Percentiles rank a stretch among this genome's conserved stretches.
phyloP scores from a whole-genome alignment of 495 filamentous ascomycete species.

The Lophiotrema nucula region DNA sequence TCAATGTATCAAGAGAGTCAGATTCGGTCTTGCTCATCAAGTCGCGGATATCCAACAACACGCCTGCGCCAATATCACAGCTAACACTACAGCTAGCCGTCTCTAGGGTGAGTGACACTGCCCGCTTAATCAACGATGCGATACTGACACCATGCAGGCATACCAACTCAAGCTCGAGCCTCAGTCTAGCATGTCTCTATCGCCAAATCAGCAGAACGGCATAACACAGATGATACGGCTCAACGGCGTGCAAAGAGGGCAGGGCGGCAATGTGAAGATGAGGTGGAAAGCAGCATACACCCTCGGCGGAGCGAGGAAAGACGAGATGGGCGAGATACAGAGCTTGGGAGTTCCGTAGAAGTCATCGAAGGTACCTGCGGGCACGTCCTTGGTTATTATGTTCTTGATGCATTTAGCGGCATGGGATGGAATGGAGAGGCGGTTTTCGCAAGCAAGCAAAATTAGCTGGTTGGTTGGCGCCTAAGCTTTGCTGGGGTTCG shows the following conservation, averaged over 20 bases:
- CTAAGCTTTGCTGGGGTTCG: too few relatives aligned
- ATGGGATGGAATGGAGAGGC: not conserved
- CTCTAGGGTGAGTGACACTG: conserved; percentile 66
- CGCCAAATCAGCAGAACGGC: conserved; percentile 69
- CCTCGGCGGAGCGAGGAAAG: conserved; percentile 59
- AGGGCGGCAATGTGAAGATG: conserved; percentile 77
- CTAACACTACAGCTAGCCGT: conserved; percentile 90
- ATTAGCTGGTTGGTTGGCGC: too few relatives aligned
- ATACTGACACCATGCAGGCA: conserved; percentile 50
- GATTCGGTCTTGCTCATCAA: conserved; percentile 57
- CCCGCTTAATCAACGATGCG: not conserved
- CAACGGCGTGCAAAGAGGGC: conserved; percentile 65
- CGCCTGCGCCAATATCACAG: conserved; percentile 66
- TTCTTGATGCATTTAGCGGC: conserved; percentile 1
- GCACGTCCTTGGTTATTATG: not conserved
- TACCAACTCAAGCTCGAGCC: conserved; percentile 79
- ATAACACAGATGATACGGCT: conserved; percentile 82
- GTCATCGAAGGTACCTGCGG: too few relatives aligned
- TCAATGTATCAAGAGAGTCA: conserved; percentile 45
- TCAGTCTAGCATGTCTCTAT: conserved; percentile 73
- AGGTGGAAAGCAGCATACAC: conserved; percentile 84
- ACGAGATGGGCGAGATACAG: conserved; percentile 89
- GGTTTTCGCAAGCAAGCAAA: too few relatives aligned
- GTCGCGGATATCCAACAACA: conserved; percentile 75
- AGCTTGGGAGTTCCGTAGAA: conserved; percentile 68